These are phyloP conservation scores for Alternaria ventricosa DNA, from an alignment of 2,329 filamentous ascomycete genomes.

Conservation along the genomic window DNA sequence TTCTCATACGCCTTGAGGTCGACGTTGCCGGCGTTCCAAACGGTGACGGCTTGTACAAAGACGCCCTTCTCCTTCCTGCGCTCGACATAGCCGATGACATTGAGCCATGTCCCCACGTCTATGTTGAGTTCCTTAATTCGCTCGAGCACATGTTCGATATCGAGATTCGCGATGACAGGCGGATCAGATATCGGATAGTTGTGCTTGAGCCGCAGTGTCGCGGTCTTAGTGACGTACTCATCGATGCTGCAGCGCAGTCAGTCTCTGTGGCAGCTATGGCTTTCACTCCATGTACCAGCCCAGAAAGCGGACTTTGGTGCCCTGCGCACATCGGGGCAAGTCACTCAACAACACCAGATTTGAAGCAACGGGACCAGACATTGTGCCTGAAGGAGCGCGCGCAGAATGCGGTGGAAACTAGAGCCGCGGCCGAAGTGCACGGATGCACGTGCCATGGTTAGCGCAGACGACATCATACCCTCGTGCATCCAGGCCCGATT, in stretches of 20 bases:
- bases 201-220: conserved; percentile 72
- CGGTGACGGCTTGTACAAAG: conserved; percentile 73
- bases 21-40: conserved; percentile 79
- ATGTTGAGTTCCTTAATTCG: conserved; percentile 68
- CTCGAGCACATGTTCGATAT: conserved; percentile 74
- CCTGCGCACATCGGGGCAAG: conserved; percentile 55
- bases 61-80: conserved; percentile 38
- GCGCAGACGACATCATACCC: conserved; percentile 36
- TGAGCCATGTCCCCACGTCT: conserved; percentile 82
- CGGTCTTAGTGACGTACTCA: conserved; percentile 63
- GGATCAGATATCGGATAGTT: conserved; percentile 58
- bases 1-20: conserved; percentile 74
- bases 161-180: conserved; percentile 64
- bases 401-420: conserved; percentile 17
- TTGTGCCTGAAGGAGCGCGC: conserved; percentile 5
- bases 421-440: conserved; percentile 20
- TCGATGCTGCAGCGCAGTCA: conserved; percentile 58
- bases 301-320: conserved; percentile 89
- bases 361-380: conserved; percentile 62
- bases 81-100: conserved; percentile 80
- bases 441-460: conserved; percentile 25
- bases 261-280: conserved; percentile 4
- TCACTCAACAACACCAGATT: conserved; percentile 58
- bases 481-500: conserved; percentile 26
- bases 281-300: conserved; percentile 72